Base-by-base conservation (phyloP, 345 rosid genomes). In the Salix brachista region DNA sequence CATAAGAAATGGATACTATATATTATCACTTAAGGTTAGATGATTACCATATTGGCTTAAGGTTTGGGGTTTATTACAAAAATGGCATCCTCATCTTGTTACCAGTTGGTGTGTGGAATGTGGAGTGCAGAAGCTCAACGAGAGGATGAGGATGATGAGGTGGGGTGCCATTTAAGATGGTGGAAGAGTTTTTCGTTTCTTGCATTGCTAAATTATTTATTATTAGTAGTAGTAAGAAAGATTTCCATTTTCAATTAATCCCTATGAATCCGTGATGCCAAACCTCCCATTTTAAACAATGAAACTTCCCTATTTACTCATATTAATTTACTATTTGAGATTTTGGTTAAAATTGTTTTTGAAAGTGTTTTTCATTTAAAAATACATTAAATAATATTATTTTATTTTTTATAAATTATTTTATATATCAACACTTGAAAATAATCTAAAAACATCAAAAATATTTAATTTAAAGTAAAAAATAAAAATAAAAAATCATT, bases 221-320 rank as follows among this genome's bases (percentile, higher is more conserved):
- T 25, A 62, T 25, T 26, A 62, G 26, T 25, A 26, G 0, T 25
- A 21, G 1, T n/a, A n/a, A 23, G 30, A 62, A 12, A n/a, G 13
- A 18, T 34, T 19, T 66, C 19, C n/a, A 12, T 34, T 66, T 66
- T 66, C 17, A 18, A 37, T 34, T 2, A 18, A 36, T 81, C 83
- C 77, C 46, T 14, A 10, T 3, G 81, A 72, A 69, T 73, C 72
- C 19, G 67, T 26, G 65, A 61, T 39, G 62, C 73, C 81, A 42
- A 26, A 21, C 79, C 72, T 17, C 54, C 19, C 64, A 4, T 28
- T 36, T 32, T 17, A 61, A 10, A 68, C 72, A 58, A 72, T 71
- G 21, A 25, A 48, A 41, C 5, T 25, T 37, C 28, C 32, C 41
- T 41, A 70, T 48, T 7, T 32, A 0, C 0, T 32, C 34, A 32